Conservation (phyloP, 495 filamentous ascomycete species). For the Lineolata rhizophorae region DNA sequence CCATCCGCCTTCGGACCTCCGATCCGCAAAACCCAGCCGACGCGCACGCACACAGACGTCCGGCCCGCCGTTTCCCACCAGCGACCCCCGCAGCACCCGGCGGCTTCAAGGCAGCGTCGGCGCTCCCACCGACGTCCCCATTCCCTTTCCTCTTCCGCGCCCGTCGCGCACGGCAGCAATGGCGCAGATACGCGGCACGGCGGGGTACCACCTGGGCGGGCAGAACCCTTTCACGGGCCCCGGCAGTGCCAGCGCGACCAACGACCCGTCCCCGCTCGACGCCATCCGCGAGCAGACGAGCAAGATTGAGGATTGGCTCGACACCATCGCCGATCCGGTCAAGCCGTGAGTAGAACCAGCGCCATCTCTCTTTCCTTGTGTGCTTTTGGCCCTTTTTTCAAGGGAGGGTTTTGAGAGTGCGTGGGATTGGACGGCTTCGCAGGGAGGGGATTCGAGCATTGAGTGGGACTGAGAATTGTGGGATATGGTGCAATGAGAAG, state of each 20-base stretch:
- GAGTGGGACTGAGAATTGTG: neutral
- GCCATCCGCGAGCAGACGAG: conserved; percentile 82
- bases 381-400: neutral
- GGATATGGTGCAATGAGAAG: too few relatives aligned
- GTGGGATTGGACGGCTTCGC: neutral
- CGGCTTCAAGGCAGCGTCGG: too few relatives aligned
- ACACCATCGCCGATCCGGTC: conserved; percentile 70
- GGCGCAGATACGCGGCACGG: conserved; percentile 92
- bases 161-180: too few relatives aligned
- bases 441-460: too few relatives aligned
- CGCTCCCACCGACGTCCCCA: too few relatives aligned
- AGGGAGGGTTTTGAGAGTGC: neutral
- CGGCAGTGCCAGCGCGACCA: conserved; percentile 34
- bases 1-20: too few relatives aligned
- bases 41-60: too few relatives aligned
- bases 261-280: conserved; percentile 74
- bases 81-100: too few relatives aligned
- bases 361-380: too few relatives aligned
- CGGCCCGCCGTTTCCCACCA: too few relatives aligned
- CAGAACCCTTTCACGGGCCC: conserved; percentile 28
- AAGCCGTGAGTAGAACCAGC: conserved; percentile 66
- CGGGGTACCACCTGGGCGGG: conserved; percentile 79
- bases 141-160: too few relatives aligned
- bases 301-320: conserved; percentile 92
- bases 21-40: too few relatives aligned